Conservation (phyloP, 169 alveolate species). For the Plasmodium gallinaceum region DNA sequence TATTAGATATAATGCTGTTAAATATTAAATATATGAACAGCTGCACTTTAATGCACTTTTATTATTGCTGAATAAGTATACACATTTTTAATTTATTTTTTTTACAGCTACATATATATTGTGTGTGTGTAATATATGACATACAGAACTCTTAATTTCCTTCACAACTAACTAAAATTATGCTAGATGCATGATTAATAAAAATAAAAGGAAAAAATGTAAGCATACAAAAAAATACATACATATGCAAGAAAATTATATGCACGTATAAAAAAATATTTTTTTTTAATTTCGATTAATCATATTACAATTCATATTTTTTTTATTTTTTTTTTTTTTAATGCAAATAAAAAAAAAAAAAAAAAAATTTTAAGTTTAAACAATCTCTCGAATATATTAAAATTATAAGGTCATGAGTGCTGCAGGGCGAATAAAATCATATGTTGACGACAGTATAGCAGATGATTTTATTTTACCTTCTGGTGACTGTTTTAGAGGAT, state of each 20-base stretch:
- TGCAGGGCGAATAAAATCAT: background rate
- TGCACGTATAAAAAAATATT: too few species aligned
- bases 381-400: background rate
- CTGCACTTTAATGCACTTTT: constrained; percentile 67
- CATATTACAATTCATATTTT: too few species aligned
- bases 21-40: background rate
- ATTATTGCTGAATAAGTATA: background rate
- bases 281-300: too few species aligned
- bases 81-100: background rate
- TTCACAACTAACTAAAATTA: background rate
- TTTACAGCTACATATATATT: background rate
- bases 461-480: too few species aligned
- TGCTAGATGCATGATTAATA: background rate
- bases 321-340: too few species aligned
- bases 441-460: too few species aligned
- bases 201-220: background rate
- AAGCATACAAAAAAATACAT: background rate
- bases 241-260: background rate
- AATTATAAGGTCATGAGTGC: background rate
- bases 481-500: background rate
- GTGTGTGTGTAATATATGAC: background rate
- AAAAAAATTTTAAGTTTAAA: background rate
- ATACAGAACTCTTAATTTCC: background rate
- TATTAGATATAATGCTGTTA: too few species aligned
- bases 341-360: constrained; percentile 5